These are phyloP conservation scores for Rhododendron vialii DNA, from an alignment of 148 eudicot species.

Conservation along the genomic window DNA sequence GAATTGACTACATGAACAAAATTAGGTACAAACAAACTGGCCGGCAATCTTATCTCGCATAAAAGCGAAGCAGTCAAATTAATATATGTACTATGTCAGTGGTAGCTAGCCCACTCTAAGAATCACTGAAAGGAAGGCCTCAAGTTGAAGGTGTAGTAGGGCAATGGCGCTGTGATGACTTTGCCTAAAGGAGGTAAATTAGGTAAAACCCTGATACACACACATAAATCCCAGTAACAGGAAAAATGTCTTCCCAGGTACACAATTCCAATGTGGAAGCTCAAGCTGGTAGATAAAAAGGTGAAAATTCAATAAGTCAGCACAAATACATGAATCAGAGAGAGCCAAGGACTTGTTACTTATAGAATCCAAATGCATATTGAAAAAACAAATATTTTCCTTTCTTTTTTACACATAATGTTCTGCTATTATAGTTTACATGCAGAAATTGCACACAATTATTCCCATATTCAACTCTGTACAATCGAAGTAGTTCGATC, in stretches of 20 bases:
- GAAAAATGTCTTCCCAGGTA: neutral
- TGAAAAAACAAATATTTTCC: neutral
- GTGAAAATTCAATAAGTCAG: neutral
- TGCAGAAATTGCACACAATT: neutral
- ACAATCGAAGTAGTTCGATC: too few relatives aligned
- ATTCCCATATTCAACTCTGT: too few relatives aligned
- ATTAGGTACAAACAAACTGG: neutral
- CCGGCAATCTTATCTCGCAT: neutral
- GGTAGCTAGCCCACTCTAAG: neutral
- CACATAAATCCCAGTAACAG: neutral
- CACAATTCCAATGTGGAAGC: neutral
- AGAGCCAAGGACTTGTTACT: neutral
- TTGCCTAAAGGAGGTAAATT: too few relatives aligned
- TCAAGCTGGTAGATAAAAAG: neutral
- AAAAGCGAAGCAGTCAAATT: neutral
- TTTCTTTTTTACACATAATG: neutral
- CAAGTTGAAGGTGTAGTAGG: neutral
- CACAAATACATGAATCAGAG: neutral
- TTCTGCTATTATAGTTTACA: neutral
- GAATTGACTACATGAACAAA: conserved; percentile 92
- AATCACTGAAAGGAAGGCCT: neutral
- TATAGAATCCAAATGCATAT: neutral
- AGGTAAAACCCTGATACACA: too few relatives aligned
- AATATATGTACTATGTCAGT: neutral
- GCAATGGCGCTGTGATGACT: neutral